Evolutionary conservation across 2,329 filamentous ascomycete genomes (phyloP), one percentile per base, ranked within the genome.

Genomic region (Phialemoniopsis sp.): DNA sequence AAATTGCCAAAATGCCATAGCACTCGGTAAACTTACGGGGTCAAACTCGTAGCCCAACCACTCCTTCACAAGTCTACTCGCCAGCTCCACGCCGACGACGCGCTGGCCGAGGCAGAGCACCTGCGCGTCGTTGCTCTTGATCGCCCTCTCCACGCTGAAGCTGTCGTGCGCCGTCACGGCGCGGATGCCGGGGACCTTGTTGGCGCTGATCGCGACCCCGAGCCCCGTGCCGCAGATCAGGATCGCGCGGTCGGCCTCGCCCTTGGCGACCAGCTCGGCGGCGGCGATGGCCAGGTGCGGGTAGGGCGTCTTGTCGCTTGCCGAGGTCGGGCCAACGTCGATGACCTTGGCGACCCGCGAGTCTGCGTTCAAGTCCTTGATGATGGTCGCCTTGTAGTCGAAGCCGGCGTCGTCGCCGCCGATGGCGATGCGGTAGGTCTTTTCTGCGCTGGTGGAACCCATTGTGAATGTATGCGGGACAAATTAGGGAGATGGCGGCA

Each of bases 101-200:
- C 87, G 68, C 73, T 93, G 85, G 0, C 88, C 88, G 70, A 93
- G 82, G 58, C 88, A 94, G 43, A 94, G 65, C 26, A 93, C 87
- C 64, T 94, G 88, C 4, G 87, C 87, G 58, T 93, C 82, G 60
- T 93, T 93, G 65, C 83, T 89, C 54, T 90, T 64, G 13, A 93
- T 76, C n/a, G 84, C 80, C 37, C 87, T 68, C 72, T 93, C 87
- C 6, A 93, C 86, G 39, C 76, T 83, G 68, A 90, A 94, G 48
- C 81, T 82, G 57, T 93, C 88, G 58, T 94, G 88, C 2, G 88
- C 88, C 8, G 87, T 93, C 13, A 93, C 88, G 12, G 88, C 88
- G 17, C 88, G 72, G 45, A 93, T 80, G 4, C 87, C 87, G 40
- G 82, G 83, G 46, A 93, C 80, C 62, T 93, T 93, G 72, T 93